These are phyloP conservation scores for Suillus weaverae DNA, from an alignment of 768 basidiomycete genomes.

Conservation along the genomic window DNA sequence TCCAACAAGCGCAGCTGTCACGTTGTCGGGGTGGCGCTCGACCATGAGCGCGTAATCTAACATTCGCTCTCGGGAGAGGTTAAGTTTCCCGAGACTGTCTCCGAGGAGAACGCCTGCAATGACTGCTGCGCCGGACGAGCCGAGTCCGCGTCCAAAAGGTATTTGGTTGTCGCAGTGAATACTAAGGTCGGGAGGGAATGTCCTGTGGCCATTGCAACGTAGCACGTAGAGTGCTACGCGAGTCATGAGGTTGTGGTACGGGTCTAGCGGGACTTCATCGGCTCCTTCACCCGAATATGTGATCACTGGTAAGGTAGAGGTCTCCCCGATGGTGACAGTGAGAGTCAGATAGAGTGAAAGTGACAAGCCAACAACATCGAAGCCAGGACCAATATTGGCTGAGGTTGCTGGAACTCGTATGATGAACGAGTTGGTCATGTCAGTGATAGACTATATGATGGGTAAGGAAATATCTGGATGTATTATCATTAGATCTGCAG, in stretches of 20 bases:
- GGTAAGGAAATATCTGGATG: neutral
- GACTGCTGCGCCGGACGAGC: constrained; percentile 98
- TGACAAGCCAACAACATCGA: constrained; percentile 98
- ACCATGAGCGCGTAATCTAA: constrained; percentile 99
- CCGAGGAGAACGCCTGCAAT: constrained; percentile 94
- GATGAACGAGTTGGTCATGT: constrained; percentile 43
- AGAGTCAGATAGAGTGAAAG: constrained; percentile 84
- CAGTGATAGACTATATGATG: neutral
- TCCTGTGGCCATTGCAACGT: constrained; percentile 76
- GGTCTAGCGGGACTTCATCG: constrained; percentile 85
- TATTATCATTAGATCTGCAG: neutral
- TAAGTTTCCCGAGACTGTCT: constrained; percentile 74
- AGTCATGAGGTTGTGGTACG: constrained; percentile 96
- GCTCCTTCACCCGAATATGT: constrained; percentile 88
- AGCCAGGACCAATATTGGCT: constrained; percentile 98
- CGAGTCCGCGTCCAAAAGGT: constrained; percentile 95
- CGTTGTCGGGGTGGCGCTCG: constrained; percentile 98
- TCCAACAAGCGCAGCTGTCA: constrained; percentile 94
- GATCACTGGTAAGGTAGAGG: constrained; percentile 56
- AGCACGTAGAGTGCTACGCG: constrained; percentile 97
- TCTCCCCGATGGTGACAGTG: constrained; percentile 48
- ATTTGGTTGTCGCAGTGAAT: constrained; percentile 90
- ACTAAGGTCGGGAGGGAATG: constrained; percentile 73
- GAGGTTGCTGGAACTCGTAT: constrained; percentile 96
- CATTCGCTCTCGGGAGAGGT: constrained; percentile 67